Percentiles rank a stretch among this genome's conserved stretches.
Evolutionary conservation across 345 rosid species (phyloP).

Genomic region (Populus euphratica): DNA sequence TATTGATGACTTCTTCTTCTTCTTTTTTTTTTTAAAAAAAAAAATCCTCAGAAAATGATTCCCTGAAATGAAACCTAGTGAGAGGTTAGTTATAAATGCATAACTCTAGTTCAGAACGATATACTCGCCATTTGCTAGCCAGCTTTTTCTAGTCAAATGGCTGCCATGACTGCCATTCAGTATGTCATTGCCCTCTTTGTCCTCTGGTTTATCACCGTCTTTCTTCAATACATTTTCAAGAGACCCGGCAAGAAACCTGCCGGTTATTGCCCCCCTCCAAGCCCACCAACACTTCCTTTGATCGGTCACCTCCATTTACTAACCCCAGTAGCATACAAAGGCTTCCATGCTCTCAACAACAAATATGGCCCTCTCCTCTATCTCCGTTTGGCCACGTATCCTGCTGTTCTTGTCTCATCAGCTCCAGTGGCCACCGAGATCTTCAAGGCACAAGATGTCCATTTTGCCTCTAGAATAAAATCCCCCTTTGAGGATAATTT

Average conservation of each 20-base stretch:
- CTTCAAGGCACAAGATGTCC: slow-evolving; percentile 18
- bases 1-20: neutral
- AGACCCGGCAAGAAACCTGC: neutral
- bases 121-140: neutral
- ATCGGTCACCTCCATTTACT: slow-evolving; percentile 46
- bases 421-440: neutral
- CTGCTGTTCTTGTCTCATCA: neutral
- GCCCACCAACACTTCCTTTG: slow-evolving; percentile 38
- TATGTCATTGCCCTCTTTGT: neutral
- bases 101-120: neutral
- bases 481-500: slow-evolving; percentile 23
- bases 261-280: slow-evolving; percentile 33
- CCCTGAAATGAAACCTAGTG: neutral
- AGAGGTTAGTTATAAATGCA: neutral
- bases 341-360: slow-evolving; percentile 16
- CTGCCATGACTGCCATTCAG: neutral
- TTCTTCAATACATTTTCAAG: neutral
- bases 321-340: slow-evolving; percentile 24
- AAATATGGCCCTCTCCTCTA: neutral
- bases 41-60: no score
- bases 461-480: slow-evolving; percentile 19
- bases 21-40: no score
- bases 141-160: neutral
- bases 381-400: neutral
- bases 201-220: neutral